Conservation (phyloP, 2,329 filamentous ascomycete genomes). For the Phyllosticta ampelicida region DNA sequence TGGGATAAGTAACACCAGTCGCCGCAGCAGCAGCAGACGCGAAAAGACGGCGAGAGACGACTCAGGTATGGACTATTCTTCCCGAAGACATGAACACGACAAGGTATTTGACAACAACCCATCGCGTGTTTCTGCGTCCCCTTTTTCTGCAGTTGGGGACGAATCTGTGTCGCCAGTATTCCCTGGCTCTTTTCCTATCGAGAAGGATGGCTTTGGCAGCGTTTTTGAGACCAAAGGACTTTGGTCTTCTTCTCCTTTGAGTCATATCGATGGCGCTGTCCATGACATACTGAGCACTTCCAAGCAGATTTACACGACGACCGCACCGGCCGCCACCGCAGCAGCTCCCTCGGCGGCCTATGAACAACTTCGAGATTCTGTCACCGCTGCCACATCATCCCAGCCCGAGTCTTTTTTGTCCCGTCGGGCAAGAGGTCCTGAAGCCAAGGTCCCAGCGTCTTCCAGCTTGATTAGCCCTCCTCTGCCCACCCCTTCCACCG, state of each 20-base stretch:
- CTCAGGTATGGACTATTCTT: slow-evolving; percentile 21
- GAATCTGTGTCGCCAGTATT: neutral
- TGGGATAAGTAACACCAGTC: slow-evolving; percentile 6
- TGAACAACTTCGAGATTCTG: neutral
- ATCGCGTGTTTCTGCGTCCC: slow-evolving; percentile 16
- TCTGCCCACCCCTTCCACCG: slow-evolving; percentile 27
- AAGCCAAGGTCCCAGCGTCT: neutral
- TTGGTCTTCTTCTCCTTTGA: slow-evolving; percentile 1
- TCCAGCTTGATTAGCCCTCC: slow-evolving; percentile 38
- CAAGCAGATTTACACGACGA: neutral
- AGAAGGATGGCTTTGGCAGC: neutral
- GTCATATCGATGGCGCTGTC: slow-evolving; percentile 5
- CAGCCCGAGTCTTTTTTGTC: slow-evolving; percentile 50
- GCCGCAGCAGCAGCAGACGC: slow-evolving; percentile 22
- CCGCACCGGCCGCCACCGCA: neutral
- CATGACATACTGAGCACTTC: slow-evolving; percentile 7
- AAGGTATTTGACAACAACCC: slow-evolving; percentile 26
- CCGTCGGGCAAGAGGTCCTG: slow-evolving; percentile 37
- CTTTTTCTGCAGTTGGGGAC: slow-evolving; percentile 12
- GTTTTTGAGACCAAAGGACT: neutral
- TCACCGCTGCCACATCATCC: neutral
- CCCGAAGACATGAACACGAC: slow-evolving; percentile 16
- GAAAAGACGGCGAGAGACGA: slow-evolving; percentile 30
- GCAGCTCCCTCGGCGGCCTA: neutral
- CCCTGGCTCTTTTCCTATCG: neutral